Evolutionary conservation across 192 early-diverging fungal genomes (phyloP).

Genomic region (Chytriomyces confervae): DNA sequence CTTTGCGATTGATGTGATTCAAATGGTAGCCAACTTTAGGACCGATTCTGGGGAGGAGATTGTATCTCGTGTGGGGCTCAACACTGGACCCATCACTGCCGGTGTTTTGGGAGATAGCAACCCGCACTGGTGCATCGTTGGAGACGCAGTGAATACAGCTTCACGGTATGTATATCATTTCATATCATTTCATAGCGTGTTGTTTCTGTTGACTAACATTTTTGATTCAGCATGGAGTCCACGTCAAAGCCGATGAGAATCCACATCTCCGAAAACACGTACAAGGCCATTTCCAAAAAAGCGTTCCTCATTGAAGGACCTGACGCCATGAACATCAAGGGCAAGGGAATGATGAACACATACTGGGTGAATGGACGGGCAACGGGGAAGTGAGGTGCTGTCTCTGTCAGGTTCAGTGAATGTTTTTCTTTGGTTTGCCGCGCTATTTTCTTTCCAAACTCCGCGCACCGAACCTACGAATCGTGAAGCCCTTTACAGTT

Average conservation of each 20-base stretch:
- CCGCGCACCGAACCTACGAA: neutral
- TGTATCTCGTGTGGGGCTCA: conserved; percentile 48
- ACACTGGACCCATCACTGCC: conserved; percentile 53
- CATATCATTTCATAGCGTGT: neutral
- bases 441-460: neutral
- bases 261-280: conserved; percentile 49
- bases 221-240: conserved; percentile 45
- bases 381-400: neutral
- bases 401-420: neutral
- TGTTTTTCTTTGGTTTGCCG: neutral
- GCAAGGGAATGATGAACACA: conserved; percentile 50
- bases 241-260: conserved; percentile 51
- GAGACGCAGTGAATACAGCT: conserved; percentile 54
- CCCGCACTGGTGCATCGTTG: conserved; percentile 53
- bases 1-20: conserved; percentile 45
- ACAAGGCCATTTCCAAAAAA: conserved; percentile 34
- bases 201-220: neutral
- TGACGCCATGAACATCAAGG: conserved; percentile 46
- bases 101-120: conserved; percentile 51
- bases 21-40: conserved; percentile 39
- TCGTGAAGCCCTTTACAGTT: neutral
- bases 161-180: conserved; percentile 32
- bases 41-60: conserved; percentile 43
- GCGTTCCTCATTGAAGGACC: conserved; percentile 32
- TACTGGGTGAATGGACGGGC: conserved; percentile 46